These are phyloP conservation scores for Sphaerosporella brunnea DNA, from an alignment of 495 filamentous ascomycete species.

Conservation along the genomic window DNA sequence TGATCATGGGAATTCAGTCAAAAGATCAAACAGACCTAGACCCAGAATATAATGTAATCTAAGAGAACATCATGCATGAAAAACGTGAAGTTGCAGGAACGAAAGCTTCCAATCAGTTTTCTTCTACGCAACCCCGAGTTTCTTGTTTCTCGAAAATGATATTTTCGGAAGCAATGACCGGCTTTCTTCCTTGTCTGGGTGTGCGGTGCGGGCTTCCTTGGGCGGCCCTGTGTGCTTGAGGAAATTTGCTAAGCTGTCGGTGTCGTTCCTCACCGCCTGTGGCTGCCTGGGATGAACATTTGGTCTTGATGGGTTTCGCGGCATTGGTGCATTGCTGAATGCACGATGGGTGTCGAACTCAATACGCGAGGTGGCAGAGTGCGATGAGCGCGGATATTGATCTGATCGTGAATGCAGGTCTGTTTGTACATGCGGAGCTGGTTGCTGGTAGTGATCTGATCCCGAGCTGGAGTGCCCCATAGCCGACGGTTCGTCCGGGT, in stretches of 20 bases:
- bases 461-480: neutral
- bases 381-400: neutral
- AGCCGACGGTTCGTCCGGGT: too few relatives aligned
- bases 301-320: neutral
- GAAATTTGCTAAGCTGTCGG: slow-evolving; percentile 17
- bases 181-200: slow-evolving; percentile 6
- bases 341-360: too few relatives aligned
- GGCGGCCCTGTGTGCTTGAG: slow-evolving; percentile 20
- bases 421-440: neutral
- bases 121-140: neutral
- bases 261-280: slow-evolving; percentile 11
- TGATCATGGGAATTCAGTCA: neutral
- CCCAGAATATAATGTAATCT: neutral
- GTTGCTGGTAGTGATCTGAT: neutral
- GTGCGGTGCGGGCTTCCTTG: slow-evolving; percentile 2
- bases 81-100: too few relatives aligned
- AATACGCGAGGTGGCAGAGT: too few relatives aligned
- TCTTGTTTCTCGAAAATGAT: slow-evolving; percentile 1
- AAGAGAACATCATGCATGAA: too few relatives aligned
- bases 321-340: too few relatives aligned
- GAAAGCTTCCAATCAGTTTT: too few relatives aligned
- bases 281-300: slow-evolving; percentile 13
- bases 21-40: neutral
- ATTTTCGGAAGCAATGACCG: slow-evolving; percentile 1
- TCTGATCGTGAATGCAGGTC: neutral